phyloP scores from a whole-genome alignment of 352 stramenopile species.

The Phytopythium litorale region DNA sequence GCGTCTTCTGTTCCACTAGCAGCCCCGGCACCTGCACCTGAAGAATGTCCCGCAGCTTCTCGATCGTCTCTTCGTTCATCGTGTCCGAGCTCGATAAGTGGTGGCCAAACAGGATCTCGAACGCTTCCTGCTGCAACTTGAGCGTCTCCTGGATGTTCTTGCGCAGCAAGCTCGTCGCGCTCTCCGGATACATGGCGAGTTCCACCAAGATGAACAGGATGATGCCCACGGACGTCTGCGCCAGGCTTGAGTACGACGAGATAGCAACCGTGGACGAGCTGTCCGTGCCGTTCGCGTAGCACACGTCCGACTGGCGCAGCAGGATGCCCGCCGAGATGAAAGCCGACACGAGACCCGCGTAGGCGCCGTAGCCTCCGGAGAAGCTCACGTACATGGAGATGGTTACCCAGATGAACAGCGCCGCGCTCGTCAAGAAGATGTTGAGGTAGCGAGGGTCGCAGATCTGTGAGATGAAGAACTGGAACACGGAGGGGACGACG shows the following conservation, averaged over 20 bases:
- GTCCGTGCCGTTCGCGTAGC: conserved; percentile 32
- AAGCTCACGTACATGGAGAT: conserved; percentile 78
- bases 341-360: conserved; percentile 69
- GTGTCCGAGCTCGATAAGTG: conserved; percentile 50
- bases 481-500: conserved; percentile 77
- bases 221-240: conserved; percentile 73
- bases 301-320: conserved; percentile 58
- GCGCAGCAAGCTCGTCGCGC: conserved; percentile 55
- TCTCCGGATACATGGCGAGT: conserved; percentile 62
- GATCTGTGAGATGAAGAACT: conserved; percentile 81
- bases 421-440: conserved; percentile 39
- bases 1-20: conserved; percentile 49
- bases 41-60: conserved; percentile 51
- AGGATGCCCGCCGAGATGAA: conserved; percentile 65
- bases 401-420: conserved; percentile 71
- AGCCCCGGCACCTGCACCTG: conserved; percentile 52
- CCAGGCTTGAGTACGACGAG: conserved; percentile 72
- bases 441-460: conserved; percentile 39
- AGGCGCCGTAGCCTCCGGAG: conserved; percentile 58
- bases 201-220: conserved; percentile 79
- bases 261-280: conserved; percentile 49
- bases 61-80: conserved; percentile 50
- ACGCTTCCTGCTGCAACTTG: conserved; percentile 54
- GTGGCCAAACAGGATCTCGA: conserved; percentile 66
- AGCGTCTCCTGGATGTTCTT: conserved; percentile 77